phyloP scores from a whole-genome alignment of 768 basidiomycete species.

The Xerocomus brunneocitrinus region DNA sequence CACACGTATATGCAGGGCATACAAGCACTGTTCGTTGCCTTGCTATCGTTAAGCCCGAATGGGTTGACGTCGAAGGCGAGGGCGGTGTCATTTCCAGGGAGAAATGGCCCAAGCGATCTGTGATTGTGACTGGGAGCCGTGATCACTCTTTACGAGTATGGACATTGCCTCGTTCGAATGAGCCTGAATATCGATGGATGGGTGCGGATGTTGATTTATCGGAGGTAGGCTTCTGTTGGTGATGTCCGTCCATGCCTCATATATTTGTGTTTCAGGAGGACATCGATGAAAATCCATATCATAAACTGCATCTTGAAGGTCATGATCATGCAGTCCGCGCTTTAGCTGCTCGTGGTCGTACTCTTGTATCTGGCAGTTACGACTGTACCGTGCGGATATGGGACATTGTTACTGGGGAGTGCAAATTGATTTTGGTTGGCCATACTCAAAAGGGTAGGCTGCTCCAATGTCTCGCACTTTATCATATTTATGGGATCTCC shows the following conservation, averaged over 20 bases:
- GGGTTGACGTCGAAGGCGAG: constrained; percentile 69
- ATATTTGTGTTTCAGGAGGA: constrained; percentile 47
- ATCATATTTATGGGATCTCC: constrained; percentile 9
- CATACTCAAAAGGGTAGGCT: constrained; percentile 82
- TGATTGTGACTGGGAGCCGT: constrained; percentile 70
- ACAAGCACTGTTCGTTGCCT: constrained; percentile 95
- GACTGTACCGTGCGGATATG: constrained; percentile 94
- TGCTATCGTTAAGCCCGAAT: constrained; percentile 92
- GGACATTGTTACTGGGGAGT: constrained; percentile 83
- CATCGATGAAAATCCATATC: constrained; percentile 79
- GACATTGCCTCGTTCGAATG: constrained; percentile 62
- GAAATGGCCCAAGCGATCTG: constrained; percentile 65
- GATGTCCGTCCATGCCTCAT: constrained; percentile 1
- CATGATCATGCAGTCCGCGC: constrained; percentile 92
- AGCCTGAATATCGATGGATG: constrained; percentile 69
- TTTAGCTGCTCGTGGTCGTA: constrained; percentile 84
- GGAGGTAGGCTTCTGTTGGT: constrained; percentile 31
- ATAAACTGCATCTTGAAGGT: constrained; percentile 77
- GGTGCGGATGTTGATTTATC: constrained; percentile 58
- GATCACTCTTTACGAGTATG: constrained; percentile 66
- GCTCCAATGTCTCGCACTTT: constrained; percentile 23
- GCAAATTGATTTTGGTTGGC: constrained; percentile 76
- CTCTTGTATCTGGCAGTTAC: constrained; percentile 92
- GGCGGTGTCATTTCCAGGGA: constrained; percentile 59
- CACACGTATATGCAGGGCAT: constrained; percentile 93